Conservation (phyloP, 148 eudicot species). For the Rhododendron williamsianum region DNA sequence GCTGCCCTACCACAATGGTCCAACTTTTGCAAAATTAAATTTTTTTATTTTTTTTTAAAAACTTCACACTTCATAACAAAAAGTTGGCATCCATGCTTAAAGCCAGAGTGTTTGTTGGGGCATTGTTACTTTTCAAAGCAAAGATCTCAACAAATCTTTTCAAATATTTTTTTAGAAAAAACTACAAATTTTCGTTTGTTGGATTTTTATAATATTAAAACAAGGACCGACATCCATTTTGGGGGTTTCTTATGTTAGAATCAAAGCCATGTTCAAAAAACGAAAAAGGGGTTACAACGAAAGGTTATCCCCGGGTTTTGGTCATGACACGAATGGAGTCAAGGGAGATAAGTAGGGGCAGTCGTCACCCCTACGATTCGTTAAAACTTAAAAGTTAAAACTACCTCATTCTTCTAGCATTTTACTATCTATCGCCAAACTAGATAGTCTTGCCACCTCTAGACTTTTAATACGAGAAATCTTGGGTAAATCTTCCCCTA, state of each 20-base stretch:
- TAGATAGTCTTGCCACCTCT: background rate
- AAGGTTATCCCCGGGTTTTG: background rate
- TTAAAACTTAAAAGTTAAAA: background rate
- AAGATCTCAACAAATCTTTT: background rate
- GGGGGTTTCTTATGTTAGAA: conserved; percentile 1
- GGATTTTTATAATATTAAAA: background rate
- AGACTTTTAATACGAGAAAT: too few relatives aligned
- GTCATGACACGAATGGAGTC: background rate
- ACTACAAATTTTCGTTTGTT: background rate
- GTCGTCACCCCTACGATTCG: background rate
- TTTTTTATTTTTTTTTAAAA: background rate
- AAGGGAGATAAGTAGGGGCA: background rate
- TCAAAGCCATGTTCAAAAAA: background rate
- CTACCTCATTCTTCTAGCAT: background rate
- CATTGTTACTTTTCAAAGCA: background rate
- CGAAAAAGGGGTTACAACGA: background rate
- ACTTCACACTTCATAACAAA: background rate
- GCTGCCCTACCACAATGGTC: conserved; percentile 4
- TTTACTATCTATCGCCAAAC: too few relatives aligned
- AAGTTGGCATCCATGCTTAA: background rate
- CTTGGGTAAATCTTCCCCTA: too few relatives aligned
- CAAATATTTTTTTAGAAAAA: background rate
- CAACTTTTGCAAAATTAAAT: background rate
- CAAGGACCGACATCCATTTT: background rate
- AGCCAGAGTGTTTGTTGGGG: conserved; percentile 8